Conservation (phyloP, 306 rosid species). For the Neltuma alba region DNA sequence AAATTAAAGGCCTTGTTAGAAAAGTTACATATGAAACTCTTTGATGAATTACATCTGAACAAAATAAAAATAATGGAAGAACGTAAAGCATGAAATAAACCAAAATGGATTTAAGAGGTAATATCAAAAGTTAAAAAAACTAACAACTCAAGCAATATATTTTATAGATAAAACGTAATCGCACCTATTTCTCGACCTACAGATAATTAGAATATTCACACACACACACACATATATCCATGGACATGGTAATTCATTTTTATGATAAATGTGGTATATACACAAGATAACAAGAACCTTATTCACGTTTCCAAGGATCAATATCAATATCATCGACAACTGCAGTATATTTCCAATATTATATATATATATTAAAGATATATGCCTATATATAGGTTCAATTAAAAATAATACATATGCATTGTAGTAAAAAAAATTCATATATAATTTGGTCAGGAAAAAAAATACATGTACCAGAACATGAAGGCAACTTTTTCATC, state of each 20-base stretch:
- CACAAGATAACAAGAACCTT: not conserved
- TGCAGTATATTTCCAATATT: not conserved
- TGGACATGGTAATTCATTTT: not conserved
- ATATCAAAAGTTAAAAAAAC: too few species aligned
- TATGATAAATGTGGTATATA: not conserved
- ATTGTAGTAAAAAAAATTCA: too few species aligned
- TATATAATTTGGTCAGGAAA: not conserved
- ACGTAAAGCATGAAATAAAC: too few species aligned
- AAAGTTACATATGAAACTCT: too few species aligned
- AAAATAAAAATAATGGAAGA: too few species aligned
- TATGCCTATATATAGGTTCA: not conserved
- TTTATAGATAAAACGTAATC: too few species aligned
- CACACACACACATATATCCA: too few species aligned
- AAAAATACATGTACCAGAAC: constrained; percentile 40
- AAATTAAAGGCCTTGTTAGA: too few species aligned
- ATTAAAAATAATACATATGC: not conserved
- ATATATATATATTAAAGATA: too few species aligned
- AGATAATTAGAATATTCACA: not conserved
- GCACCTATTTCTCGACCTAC: not conserved
- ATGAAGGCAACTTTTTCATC: constrained; percentile 44
- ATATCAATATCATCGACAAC: too few species aligned
- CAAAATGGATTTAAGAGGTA: too few species aligned
- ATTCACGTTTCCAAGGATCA: not conserved
- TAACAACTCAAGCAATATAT: too few species aligned
- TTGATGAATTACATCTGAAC: not conserved